Base-by-base conservation (phyloP, 768 basidiomycete genomes). In the Boletus subparvulus region DNA sequence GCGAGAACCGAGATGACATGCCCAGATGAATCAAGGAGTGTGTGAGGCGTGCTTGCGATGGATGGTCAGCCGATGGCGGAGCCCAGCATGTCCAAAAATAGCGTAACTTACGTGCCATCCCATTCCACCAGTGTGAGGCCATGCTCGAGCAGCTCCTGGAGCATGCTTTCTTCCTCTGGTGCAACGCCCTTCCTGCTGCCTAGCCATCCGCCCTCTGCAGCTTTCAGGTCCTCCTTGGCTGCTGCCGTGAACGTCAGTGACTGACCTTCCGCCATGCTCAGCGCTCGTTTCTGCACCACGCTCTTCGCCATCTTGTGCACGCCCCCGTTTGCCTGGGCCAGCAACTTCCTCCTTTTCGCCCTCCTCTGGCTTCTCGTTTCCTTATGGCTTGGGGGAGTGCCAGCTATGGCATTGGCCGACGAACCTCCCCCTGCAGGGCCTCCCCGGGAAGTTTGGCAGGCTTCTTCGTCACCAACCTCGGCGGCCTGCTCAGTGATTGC, bases 201-300 rank as follows among this genome's bases (percentile, higher is more conserved):
- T 0, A 58, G 10, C 57, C 52, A 58, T 1, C 48, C 52, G 1
- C 57, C 57, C 9, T 54, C 53, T 0, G 52, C 52, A 1, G 40
- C 39, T 8, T 56, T 46, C 2, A 56, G 48, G 3, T 32, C 21
- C 7, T 3, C 21, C 21, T 32, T 12, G 0, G 10, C 35, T 2
- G 13, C 13, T 13, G 3, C 6, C 26, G 26, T 28, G 4, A 6
- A 28, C 3, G 26, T 28, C 26, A 11, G 16, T 4, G 47, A 48
- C 21, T 6, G 4, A 2, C 16, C 13, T 16, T 37, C 36, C 14
- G 17, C 26, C 11, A 30, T 8, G 3, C 13, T 17, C 3, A 19
- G 14, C 2, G 37, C 39, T 5, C 39, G 6, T 9, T 30, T 32
- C 30, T 19, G 16, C 11, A 13, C 28, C 7, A 1, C 26, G 2